Base-by-base conservation (phyloP, 768 basidiomycete genomes). In the Rubroboletus pulcherrimus region DNA sequence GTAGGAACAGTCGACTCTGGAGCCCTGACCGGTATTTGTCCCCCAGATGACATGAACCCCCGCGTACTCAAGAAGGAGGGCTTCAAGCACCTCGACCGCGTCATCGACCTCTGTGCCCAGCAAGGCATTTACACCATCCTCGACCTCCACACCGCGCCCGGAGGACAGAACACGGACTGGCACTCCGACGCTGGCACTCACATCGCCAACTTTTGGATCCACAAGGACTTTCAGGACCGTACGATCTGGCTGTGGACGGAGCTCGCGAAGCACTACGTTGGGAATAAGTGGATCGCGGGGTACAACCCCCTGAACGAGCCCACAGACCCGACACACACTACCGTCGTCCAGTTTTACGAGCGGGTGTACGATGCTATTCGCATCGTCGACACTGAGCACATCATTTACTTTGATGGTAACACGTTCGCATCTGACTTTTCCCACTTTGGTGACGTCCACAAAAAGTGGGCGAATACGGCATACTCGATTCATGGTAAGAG, bases 241-340 rank as follows among this genome's bases (percentile, higher is more conserved):
- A 71, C 79, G 10, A 69, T 91, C 50, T 85, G 85, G 83, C 80
- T 93, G 39, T 93, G 91, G 91, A 78, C 78, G 37, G 75, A 89
- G 63, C 77, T 92, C 34, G 87, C 91, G 1, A 76, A 75, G 63
- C 88, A 89, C 68, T 91, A 92, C 77, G 84, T 78, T 59, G 78
- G 75, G 54, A 89, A 93, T 70, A 77, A 81, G 57, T 91, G 90
- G 90, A 84, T 93, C 55, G 91, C 89, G 2, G 89, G 91, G 17
- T 93, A 89, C 73, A 93, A 93, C 71, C 87, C 85, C 4, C 75
- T 93, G 45, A 94, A 93, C 78, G 91, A 93, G 72, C 85, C 71
- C 37, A 83, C 89, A 4, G 91, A 92, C 66, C 74, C 83, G 15
- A 74, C 81, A 46, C 87, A 89, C 69, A 78, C 74, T 11, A 76